Evolutionary conservation across 176 grass and related monocot genomes (phyloP).

Genomic region (Triticum turgidum): DNA sequence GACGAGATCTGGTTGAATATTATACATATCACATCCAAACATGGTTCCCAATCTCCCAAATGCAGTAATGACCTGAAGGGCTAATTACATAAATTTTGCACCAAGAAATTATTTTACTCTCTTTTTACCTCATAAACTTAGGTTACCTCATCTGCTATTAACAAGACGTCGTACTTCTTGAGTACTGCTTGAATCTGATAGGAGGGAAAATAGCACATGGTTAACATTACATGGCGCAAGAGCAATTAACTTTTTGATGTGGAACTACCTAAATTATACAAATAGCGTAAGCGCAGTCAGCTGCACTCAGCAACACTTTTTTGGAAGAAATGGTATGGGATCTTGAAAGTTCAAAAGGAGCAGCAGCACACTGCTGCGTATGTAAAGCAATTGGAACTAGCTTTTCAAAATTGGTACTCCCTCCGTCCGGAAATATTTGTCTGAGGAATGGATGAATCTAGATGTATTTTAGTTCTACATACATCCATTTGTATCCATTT

Average conservation of each 20-base stretch:
- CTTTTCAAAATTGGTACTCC: neutral
- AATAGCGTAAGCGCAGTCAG: neutral
- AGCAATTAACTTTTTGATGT: neutral
- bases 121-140: neutral
- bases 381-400: neutral
- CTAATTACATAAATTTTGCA: neutral
- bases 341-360: neutral
- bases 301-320: neutral
- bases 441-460: no score
- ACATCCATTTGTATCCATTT: no score
- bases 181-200: slow-evolving; percentile 81
- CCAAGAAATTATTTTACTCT: neutral
- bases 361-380: neutral
- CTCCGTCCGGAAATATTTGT: no score
- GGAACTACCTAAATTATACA: neutral
- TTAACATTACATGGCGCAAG: neutral
- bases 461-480: no score
- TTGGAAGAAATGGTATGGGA: neutral
- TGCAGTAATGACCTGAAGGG: slow-evolving; percentile 82
- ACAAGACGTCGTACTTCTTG: slow-evolving; percentile 93
- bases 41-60: slow-evolving; percentile 91
- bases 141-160: slow-evolving; percentile 90
- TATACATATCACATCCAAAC: slow-evolving; percentile 91
- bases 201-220: neutral
- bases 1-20: slow-evolving; percentile 91